Conservation (phyloP, 495 filamentous ascomycete species). For the Bacidia gigantensis region DNA sequence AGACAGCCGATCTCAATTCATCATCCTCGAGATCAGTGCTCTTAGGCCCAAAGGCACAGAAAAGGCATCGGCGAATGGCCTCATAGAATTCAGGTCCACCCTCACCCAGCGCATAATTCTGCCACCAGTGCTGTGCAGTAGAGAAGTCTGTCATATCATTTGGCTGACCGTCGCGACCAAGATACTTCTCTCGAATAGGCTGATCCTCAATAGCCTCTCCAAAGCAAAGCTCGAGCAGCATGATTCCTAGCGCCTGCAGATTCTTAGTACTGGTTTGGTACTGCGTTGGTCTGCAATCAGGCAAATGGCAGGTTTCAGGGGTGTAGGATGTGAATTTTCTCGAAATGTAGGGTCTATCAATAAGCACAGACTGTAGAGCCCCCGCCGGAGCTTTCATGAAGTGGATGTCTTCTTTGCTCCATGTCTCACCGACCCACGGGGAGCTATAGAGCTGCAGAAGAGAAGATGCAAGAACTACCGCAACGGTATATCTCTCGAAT, state of each 20-base stretch:
- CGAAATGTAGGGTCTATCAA: constrained; percentile 2
- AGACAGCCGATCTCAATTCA: neutral
- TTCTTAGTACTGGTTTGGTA: neutral
- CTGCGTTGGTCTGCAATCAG: neutral
- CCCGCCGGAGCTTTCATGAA: constrained; percentile 2
- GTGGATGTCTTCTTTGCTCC: constrained; percentile 7
- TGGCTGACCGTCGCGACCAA: neutral
- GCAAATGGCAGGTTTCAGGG: neutral
- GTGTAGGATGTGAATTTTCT: neutral
- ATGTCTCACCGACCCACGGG: constrained; percentile 5
- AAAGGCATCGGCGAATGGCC: constrained; percentile 1
- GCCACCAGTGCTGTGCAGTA: constrained; percentile 1
- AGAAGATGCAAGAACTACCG: constrained; percentile 9
- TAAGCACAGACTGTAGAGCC: neutral
- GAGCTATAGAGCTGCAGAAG: constrained; percentile 8
- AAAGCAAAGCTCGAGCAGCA: constrained; percentile 21
- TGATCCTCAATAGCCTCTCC: constrained; percentile 16
- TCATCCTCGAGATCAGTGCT: constrained; percentile 1
- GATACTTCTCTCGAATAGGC: constrained; percentile 3
- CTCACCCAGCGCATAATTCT: neutral
- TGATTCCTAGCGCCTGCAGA: constrained; percentile 13
- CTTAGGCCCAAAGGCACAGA: constrained; percentile 2
- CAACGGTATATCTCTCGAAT: neutral
- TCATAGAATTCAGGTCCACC: neutral
- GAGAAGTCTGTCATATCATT: constrained; percentile 5